Evolutionary conservation across 805 yeast genomes (phyloP).

Genomic region (Kodamaea kakaduensis): DNA sequence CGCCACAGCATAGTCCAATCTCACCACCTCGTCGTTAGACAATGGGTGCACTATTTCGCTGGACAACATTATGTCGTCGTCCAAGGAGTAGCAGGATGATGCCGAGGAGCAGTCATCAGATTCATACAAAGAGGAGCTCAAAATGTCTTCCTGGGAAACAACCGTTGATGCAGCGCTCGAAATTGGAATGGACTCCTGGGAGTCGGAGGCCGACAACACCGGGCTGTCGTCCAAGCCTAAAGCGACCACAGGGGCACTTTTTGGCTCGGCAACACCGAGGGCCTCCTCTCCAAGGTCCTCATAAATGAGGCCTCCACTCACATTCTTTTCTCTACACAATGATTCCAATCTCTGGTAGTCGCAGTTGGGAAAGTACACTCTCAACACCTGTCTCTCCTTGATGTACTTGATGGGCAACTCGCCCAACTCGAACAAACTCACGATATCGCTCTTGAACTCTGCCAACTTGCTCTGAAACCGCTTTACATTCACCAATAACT

Average conservation of each 20-base stretch:
- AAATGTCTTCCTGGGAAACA: constrained; percentile 19
- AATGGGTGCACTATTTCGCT: constrained; percentile 17
- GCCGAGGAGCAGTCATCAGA: constrained; percentile 11
- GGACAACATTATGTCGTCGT: constrained; percentile 16
- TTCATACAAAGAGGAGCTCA: constrained; percentile 18
- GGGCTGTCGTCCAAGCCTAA: neutral
- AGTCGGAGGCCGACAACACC: neutral
- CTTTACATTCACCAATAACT: constrained; percentile 57
- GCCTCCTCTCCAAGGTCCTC: constrained; percentile 20
- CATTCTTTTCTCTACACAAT: constrained; percentile 55
- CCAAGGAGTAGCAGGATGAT: constrained; percentile 13
- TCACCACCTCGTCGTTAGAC: constrained; percentile 19
- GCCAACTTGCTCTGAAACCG: constrained; percentile 39
- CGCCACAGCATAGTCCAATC: constrained; percentile 9
- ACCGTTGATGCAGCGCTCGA: constrained; percentile 6
- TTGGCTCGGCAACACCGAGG: constrained; percentile 6
- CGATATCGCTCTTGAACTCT: constrained; percentile 41
- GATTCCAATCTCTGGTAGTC: constrained; percentile 54
- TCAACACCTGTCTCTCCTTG: constrained; percentile 33
- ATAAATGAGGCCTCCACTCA: constrained; percentile 53
- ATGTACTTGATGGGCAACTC: constrained; percentile 57
- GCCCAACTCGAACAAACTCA: constrained; percentile 54
- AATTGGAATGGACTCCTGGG: neutral
- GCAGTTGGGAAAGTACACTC: constrained; percentile 70
- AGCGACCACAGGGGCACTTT: neutral